Conservation (phyloP, 306 rosid genomes). For the Dryas octopetala region DNA sequence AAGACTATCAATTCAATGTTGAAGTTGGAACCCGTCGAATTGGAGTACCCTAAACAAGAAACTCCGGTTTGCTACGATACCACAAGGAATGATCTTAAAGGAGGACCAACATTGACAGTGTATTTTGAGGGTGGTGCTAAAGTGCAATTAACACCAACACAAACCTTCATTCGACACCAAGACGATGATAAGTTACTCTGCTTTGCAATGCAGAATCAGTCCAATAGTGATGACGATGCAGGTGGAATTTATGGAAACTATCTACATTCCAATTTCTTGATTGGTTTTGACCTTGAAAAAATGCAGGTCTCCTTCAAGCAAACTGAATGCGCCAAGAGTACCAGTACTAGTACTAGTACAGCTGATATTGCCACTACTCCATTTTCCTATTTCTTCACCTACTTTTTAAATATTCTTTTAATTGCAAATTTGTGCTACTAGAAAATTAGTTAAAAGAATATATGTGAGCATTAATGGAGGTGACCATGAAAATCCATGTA, state of each 20-base stretch:
- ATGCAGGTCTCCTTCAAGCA: slow-evolving; percentile 52
- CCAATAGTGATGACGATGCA: background rate
- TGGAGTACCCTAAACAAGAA: slow-evolving; percentile 14
- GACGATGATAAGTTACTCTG: background rate
- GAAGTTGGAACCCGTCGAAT: slow-evolving; percentile 26
- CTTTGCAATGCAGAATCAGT: slow-evolving; percentile 8
- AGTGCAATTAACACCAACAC: slow-evolving; percentile 36
- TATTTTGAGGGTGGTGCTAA: slow-evolving; percentile 57
- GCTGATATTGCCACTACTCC: background rate
- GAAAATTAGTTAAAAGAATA: background rate
- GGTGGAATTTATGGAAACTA: slow-evolving; percentile 8
- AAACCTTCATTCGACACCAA: slow-evolving; percentile 35
- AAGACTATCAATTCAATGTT: slow-evolving; percentile 25
- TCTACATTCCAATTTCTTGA: slow-evolving; percentile 29
- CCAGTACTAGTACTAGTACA: background rate
- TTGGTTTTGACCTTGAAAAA: slow-evolving; percentile 51
- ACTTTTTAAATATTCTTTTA: background rate
- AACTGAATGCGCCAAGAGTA: slow-evolving; percentile 42
- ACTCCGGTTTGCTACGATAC: background rate
- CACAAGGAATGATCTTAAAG: background rate
- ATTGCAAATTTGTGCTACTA: background rate
- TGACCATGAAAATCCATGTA: background rate
- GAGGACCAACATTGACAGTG: slow-evolving; percentile 25
- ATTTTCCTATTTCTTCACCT: background rate
- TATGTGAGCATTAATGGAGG: too few relatives aligned